Evolutionary conservation across 495 filamentous ascomycete genomes (phyloP), one percentile per base, ranked within the genome.

Genomic region (Chaetomium tenue): DNA sequence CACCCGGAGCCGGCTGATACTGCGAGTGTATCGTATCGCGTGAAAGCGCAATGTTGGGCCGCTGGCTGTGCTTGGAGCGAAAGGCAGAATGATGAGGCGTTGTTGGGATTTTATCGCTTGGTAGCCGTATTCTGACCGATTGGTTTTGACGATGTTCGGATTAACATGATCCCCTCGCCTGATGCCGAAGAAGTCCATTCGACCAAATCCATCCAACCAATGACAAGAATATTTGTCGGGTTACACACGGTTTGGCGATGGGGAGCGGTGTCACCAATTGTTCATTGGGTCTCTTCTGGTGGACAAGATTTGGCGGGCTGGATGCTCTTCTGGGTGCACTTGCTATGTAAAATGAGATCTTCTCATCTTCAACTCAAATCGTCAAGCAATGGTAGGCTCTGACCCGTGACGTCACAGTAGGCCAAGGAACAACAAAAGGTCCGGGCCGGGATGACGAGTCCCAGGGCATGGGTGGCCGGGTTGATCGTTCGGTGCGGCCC

Each of bases 231-330:
- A 26, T 11, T 11, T 6, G 20, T 26, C 55, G 7, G 33, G 55
- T 58, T 39, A 42, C 55, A 58, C 55, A 58, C 2, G 37, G 37
- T 44, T 42, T 42, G 20, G 44, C 44, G 7, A 47, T 20, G 28
- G 37, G 26, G 28, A 44, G 13, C 40, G 1, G 40, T 44, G 40
- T 18, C 11, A 3, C 16, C 40, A 9, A 15, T 3, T 18, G 13
- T 18, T 15, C 13, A 18, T 16, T 15, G 13, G 40, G 16, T 40
- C 5, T 40, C 40, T 44, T 44, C 5, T 18, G 2, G 11, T 37
- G 28, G 28, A 30, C 6, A 30, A 30, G 28, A 30, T 3, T 2
- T 30, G 28, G 28, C 28, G 6, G 28, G 28, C 28, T 30, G 28
- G 28, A 30, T 30, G 28, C 6, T 30, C n/a, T 30, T 6, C 28